Conservation (phyloP, 2,329 filamentous ascomycete species). For the Thielaviopsis musarum region DNA sequence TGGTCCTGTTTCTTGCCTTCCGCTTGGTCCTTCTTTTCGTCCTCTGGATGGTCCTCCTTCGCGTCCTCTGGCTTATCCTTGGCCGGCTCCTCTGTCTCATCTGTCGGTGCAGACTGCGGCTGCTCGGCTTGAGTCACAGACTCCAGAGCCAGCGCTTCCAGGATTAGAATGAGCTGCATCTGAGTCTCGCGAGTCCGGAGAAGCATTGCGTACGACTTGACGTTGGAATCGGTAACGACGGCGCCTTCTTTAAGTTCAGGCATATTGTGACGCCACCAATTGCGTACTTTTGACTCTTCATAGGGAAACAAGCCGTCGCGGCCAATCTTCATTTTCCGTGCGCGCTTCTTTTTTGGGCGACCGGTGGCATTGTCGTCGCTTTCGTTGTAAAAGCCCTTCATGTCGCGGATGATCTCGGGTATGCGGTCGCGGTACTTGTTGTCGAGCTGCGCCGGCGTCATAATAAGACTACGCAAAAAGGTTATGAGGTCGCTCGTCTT, state of each 20-base stretch:
- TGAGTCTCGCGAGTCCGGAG: constrained; percentile 62
- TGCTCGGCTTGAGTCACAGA: constrained; percentile 24
- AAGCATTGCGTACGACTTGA: constrained; percentile 45
- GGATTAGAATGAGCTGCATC: constrained; percentile 61
- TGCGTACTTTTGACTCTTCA: constrained; percentile 47
- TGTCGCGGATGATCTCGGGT: constrained; percentile 40
- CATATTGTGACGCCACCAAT: constrained; percentile 52
- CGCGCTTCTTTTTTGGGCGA: constrained; percentile 30
- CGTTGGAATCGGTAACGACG: constrained; percentile 30
- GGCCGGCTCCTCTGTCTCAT: constrained; percentile 13
- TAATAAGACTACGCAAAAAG: constrained; percentile 52
- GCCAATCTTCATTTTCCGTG: constrained; percentile 49
- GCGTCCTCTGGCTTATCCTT: neutral
- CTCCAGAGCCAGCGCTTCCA: constrained; percentile 61
- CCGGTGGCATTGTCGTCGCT: constrained; percentile 22
- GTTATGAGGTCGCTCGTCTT: constrained; percentile 46
- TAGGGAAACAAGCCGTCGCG: constrained; percentile 51
- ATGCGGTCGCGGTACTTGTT: constrained; percentile 65
- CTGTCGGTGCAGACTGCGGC: neutral
- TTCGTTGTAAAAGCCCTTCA: constrained; percentile 39
- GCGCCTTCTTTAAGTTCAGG: constrained; percentile 29
- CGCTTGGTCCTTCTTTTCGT: neutral
- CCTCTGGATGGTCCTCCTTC: neutral
- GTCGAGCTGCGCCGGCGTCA: constrained; percentile 51
- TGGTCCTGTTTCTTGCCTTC: neutral